Evolutionary conservation across 2,329 filamentous ascomycete species (phyloP).

Genomic region (Diaporthe vaccinii): DNA sequence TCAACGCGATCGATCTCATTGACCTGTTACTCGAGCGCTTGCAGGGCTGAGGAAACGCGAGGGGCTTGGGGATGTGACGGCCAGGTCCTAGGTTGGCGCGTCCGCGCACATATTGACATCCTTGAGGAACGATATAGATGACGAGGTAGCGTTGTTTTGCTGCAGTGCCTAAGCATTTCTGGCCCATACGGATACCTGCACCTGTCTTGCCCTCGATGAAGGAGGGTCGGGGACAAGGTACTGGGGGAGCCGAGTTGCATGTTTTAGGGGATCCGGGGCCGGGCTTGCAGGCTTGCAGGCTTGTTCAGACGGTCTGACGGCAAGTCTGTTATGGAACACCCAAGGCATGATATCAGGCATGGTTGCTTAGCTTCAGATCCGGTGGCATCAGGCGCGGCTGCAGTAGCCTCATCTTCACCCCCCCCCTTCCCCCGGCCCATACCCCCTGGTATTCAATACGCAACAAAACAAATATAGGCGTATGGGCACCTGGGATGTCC

Average conservation of each 20-base stretch:
- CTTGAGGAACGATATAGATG: conserved; percentile 19
- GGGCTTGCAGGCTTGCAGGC: conserved; percentile 7
- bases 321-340: conserved; percentile 33
- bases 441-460: conserved; percentile 8
- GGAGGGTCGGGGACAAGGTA: background rate
- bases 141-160: background rate
- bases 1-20: conserved; percentile 25
- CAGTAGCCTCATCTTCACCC: conserved; percentile 28
- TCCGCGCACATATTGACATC: conserved; percentile 15
- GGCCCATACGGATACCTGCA: background rate
- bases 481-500: background rate
- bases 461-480: background rate
- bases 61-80: background rate
- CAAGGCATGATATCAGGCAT: conserved; percentile 32
- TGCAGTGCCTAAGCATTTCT: background rate
- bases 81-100: background rate
- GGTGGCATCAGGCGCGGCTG: conserved; percentile 30
- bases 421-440: background rate
- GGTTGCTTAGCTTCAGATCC: conserved; percentile 31
- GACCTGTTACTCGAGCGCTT: conserved; percentile 1
- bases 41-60: conserved; percentile 16
- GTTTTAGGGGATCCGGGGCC: conserved; percentile 22
- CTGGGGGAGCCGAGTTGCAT: background rate
- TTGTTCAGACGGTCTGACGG: conserved; percentile 30
- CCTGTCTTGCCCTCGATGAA: background rate